Evolutionary conservation across 1,284 basidiomycete genomes (phyloP).

Genomic region (Mixia osmundae): DNA sequence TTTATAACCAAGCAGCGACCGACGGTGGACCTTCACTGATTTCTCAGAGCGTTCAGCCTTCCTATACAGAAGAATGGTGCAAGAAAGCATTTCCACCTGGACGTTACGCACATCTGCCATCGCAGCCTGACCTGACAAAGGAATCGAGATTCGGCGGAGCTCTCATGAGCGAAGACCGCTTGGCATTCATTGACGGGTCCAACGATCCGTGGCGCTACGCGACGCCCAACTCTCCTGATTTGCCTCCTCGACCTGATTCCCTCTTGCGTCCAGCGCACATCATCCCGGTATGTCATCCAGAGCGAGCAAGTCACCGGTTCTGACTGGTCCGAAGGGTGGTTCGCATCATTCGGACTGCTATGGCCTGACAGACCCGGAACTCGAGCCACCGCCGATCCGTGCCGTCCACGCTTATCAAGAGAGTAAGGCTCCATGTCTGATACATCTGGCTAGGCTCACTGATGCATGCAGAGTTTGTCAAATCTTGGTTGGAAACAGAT

Average conservation of each 20-base stretch:
- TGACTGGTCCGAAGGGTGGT: constrained; percentile 26
- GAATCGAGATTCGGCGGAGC: not conserved
- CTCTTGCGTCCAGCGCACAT: constrained; percentile 11
- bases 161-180: not conserved
- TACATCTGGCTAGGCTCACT: too few species aligned
- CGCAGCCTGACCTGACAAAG: constrained; percentile 26
- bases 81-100: constrained; percentile 51
- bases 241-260: constrained; percentile 1
- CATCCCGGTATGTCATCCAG: too few species aligned
- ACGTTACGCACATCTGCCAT: constrained; percentile 54
- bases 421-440: too few species aligned
- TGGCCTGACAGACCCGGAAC: too few species aligned
- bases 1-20: not conserved
- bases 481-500: too few species aligned
- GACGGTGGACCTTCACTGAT: not conserved
- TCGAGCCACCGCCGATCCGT: too few species aligned
- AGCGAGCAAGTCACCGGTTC: too few species aligned
- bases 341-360: too few species aligned
- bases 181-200: constrained; percentile 16
- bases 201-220: constrained; percentile 17
- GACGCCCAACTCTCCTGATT: constrained; percentile 46
- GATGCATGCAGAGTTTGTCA: too few species aligned
- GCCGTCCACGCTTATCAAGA: too few species aligned
- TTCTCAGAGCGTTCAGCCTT: not conserved
- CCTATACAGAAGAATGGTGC: constrained; percentile 43